These are phyloP conservation scores for Kazachstania sp. DNA, from an alignment of 1,139 yeast genomes.

Conservation along the genomic window DNA sequence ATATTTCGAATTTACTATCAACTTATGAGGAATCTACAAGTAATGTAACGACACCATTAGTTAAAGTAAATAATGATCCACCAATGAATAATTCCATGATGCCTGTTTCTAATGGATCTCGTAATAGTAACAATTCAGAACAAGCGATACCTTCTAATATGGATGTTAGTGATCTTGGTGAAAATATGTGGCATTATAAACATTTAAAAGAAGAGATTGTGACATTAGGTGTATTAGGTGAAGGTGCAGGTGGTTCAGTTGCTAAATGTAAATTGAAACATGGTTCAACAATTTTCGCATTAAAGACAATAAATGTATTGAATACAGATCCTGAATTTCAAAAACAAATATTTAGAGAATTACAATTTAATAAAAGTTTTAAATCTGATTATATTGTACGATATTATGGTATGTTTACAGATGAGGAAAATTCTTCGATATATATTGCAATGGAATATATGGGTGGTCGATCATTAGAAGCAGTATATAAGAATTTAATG, in stretches of 20 bases:
- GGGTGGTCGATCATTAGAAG: constrained; percentile 87
- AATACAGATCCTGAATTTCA: constrained; percentile 77
- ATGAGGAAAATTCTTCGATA: constrained; percentile 67
- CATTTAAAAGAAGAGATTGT: constrained; percentile 52
- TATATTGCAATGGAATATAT: constrained; percentile 94
- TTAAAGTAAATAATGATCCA: background rate
- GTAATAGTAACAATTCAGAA: background rate
- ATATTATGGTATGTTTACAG: constrained; percentile 85
- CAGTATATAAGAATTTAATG: constrained; percentile 65
- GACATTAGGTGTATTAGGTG: constrained; percentile 68
- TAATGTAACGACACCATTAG: constrained; percentile 11
- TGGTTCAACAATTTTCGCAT: constrained; percentile 63
- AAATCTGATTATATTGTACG: constrained; percentile 77
- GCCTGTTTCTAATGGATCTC: background rate
- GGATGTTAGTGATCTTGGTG: constrained; percentile 54
- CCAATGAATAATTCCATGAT: background rate
- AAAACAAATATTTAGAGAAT: constrained; percentile 77
- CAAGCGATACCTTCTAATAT: constrained; percentile 5
- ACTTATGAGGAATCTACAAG: constrained; percentile 17
- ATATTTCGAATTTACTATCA: constrained; percentile 19
- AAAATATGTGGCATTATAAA: constrained; percentile 66
- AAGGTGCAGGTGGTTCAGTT: constrained; percentile 92
- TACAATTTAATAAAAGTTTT: constrained; percentile 79
- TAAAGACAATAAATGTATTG: constrained; percentile 60
- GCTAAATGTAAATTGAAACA: constrained; percentile 56